A percentile compares a stretch with the other conserved stretches of the same genome.
Conservation (phyloP, 1,284 basidiomycete species). For the Ganoderma meredithae region DNA sequence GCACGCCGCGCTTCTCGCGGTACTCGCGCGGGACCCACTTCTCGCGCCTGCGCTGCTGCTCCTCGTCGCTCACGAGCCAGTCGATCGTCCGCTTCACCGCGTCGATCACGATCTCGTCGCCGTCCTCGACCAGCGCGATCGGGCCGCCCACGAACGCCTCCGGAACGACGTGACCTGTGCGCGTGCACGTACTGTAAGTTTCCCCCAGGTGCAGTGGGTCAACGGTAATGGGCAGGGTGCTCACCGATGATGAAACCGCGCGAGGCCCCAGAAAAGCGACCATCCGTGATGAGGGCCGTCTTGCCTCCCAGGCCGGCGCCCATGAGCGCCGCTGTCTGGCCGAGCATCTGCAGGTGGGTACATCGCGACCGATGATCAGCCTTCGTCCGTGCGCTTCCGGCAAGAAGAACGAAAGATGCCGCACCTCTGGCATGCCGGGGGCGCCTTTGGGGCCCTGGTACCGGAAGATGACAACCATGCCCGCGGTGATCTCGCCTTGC, state of each 20-base stretch:
- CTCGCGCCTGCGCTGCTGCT: constrained; percentile 73
- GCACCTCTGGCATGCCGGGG: constrained; percentile 96
- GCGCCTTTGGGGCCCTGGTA: constrained; percentile 97
- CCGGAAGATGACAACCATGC: constrained; percentile 89
- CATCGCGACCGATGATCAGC: neutral
- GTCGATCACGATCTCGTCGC: constrained; percentile 87
- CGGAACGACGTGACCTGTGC: constrained; percentile 91
- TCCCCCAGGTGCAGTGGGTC: too few relatives aligned
- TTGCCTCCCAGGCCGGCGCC: constrained; percentile 92
- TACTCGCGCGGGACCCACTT: constrained; percentile 76
- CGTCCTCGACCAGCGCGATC: constrained; percentile 93
- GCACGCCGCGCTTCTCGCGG: constrained; percentile 75
- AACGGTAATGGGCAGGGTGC: too few relatives aligned
- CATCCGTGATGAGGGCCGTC: constrained; percentile 95
- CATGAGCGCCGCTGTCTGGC: constrained; percentile 90
- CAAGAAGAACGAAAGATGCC: too few relatives aligned
- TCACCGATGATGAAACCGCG: constrained; percentile 70
- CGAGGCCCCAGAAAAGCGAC: constrained; percentile 90
- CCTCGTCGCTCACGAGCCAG: constrained; percentile 84
- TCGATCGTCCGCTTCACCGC: constrained; percentile 81
- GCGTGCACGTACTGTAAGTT: neutral
- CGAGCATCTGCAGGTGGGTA: constrained; percentile 52
- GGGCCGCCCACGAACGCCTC: constrained; percentile 94
- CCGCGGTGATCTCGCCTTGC: constrained; percentile 84
- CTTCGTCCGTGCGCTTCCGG: too few relatives aligned